phyloP scores from a whole-genome alignment of 2,329 filamentous ascomycete species.

The Fusarium austroafricanum region DNA sequence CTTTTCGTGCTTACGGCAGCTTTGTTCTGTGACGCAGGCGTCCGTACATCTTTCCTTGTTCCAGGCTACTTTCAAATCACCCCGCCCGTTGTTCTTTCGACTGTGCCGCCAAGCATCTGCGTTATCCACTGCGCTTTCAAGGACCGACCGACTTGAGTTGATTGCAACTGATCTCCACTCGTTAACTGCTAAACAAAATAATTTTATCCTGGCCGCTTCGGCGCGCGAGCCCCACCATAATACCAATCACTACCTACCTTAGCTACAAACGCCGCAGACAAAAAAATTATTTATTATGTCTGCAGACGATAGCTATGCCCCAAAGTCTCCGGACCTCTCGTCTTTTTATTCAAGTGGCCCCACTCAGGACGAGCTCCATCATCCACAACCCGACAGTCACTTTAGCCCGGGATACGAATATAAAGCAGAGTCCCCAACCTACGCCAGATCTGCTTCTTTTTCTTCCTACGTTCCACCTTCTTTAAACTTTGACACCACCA shows the following conservation, averaged over 20 bases:
- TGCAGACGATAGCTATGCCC: conserved; percentile 65
- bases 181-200: conserved; percentile 26
- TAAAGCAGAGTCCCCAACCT: conserved; percentile 50
- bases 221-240: conserved; percentile 40
- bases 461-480: conserved; percentile 43
- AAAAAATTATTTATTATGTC: conserved; percentile 55
- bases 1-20: conserved; percentile 3
- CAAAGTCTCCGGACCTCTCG: conserved; percentile 70
- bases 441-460: conserved; percentile 41
- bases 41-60: not conserved
- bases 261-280: conserved; percentile 27
- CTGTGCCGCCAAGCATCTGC: conserved; percentile 27
- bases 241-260: conserved; percentile 31
- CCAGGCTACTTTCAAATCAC: conserved; percentile 13
- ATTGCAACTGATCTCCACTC: conserved; percentile 17
- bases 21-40: conserved; percentile 4
- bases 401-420: conserved; percentile 49
- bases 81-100: conserved; percentile 24
- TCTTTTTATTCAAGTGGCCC: conserved; percentile 61
- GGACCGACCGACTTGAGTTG: conserved; percentile 9
- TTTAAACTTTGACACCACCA: conserved; percentile 43
- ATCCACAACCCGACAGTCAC: conserved; percentile 48
- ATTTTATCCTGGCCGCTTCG: conserved; percentile 30
- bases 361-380: conserved; percentile 51
- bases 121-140: conserved; percentile 23